Evolutionary conservation across 441 rosid genomes (phyloP), one percentile per base, ranked within the genome.

Genomic region (Dalechampia spathulata): DNA sequence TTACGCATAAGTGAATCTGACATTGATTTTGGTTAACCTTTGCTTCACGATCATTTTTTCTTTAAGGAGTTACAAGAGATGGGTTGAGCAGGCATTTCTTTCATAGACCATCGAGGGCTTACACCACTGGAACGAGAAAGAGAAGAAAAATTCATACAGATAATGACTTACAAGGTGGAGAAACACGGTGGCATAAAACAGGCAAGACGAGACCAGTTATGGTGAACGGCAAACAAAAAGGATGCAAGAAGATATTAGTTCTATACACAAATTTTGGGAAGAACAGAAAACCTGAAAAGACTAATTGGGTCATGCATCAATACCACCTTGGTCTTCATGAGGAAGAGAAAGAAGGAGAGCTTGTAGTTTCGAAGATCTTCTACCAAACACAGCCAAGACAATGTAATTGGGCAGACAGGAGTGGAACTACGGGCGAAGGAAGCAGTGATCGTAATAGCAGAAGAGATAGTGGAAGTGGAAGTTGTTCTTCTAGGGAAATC

Each of bases 301-400:
- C 96, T 12, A 89, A 85, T 60, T 92, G 96, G 99, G 90, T 82
- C 62, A 92, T 92, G 99, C 99, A 88, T 61, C 98, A 92, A 50
- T 92, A 92, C 68, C 98, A 88, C 67, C 72, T 92, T 40, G 98
- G 98, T 58, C 82, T 79, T 1, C 81, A 70, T 27, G 96, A 92
- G 72, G 99, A 88, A 42, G 98, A 88, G 76, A 83, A 64, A 65
- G 94, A 86, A 5, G 85, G 86, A 16, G 85, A 92, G 11, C 82
- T 76, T 52, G 87, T 92, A 43, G 66, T 89, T 65, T 89, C 99
- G 5, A 92, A 92, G 66, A 78, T 92, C 69, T 85, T 73, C 72
- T 80, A 71, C 60, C 96, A 92, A 78, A 94, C 76, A 72, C 88
- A 67, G 36, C 78, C 63, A 2, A 78, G 99, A 65, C 99, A 92